phyloP scores from a whole-genome alignment of 2,329 filamentous ascomycete species.

The Cryphonectria radicalis region DNA sequence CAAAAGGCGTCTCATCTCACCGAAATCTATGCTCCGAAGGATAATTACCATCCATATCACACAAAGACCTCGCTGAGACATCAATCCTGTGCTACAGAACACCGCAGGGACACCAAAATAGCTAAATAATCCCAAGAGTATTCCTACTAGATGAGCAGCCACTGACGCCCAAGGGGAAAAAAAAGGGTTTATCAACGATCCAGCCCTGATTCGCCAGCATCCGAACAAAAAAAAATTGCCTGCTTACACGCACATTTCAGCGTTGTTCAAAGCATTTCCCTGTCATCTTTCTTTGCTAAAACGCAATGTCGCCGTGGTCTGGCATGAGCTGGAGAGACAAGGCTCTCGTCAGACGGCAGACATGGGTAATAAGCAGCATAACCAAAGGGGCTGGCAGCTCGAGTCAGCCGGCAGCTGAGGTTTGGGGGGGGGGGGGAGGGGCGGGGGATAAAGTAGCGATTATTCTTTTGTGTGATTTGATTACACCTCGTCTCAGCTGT shows the following conservation, averaged over 20 bases:
- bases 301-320: background rate
- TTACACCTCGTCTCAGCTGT: conserved; percentile 9
- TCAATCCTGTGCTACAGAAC: background rate
- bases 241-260: background rate
- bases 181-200: background rate
- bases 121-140: background rate
- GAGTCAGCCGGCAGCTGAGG: background rate
- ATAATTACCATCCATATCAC: background rate
- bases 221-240: background rate
- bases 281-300: background rate
- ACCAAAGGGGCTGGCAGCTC: background rate
- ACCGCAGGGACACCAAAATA: background rate
- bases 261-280: background rate
- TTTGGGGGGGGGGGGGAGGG: too few relatives aligned
- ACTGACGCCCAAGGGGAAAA: background rate
- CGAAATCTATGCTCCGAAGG: background rate
- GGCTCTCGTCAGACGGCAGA: background rate
- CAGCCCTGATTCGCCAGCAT: background rate
- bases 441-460: background rate
- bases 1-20: background rate
- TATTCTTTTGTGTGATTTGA: background rate
- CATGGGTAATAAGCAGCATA: background rate
- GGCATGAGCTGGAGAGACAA: background rate
- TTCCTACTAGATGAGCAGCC: background rate
- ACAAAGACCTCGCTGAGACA: background rate